phyloP scores from a whole-genome alignment of 371 early-diverging fungal species.

The Mortierella sp. region DNA sequence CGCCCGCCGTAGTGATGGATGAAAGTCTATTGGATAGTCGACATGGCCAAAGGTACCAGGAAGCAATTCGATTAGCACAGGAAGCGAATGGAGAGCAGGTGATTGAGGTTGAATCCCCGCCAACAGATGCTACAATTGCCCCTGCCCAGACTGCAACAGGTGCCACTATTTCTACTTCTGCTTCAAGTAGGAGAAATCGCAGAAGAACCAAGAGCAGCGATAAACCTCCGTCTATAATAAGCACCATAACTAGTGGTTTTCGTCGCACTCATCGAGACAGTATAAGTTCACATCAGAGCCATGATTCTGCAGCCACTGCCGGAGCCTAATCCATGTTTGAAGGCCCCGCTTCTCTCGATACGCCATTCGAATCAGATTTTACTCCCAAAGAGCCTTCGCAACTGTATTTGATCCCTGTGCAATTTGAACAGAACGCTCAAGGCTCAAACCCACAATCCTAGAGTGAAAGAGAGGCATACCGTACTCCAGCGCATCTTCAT shows the following conservation, averaged over 20 bases:
- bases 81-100: slow-evolving; percentile 45
- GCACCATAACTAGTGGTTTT: neutral
- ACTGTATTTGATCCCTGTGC: slow-evolving; percentile 27
- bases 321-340: neutral
- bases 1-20: slow-evolving; percentile 42
- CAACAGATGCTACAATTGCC: neutral
- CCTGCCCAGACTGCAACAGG: slow-evolving; percentile 24
- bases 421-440: neutral
- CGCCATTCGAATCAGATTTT: slow-evolving; percentile 25
- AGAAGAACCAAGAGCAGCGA: neutral
- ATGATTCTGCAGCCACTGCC: neutral
- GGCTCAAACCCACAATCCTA: neutral
- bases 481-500: no score
- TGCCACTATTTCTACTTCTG: neutral
- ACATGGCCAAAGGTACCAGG: slow-evolving; percentile 38
- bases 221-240: neutral
- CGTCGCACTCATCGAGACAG: neutral
- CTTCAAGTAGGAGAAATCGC: neutral
- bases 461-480: no score
- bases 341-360: slow-evolving; percentile 10
- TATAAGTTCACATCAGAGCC: neutral
- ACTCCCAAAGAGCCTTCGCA: slow-evolving; percentile 24
- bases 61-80: slow-evolving; percentile 41
- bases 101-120: slow-evolving; percentile 22
- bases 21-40: slow-evolving; percentile 34